A percentile compares a stretch with the other conserved stretches of the same genome.
These are phyloP conservation scores for Trichoderma sp. DNA, from an alignment of 2,329 filamentous ascomycete genomes.

Conservation along the genomic window DNA sequence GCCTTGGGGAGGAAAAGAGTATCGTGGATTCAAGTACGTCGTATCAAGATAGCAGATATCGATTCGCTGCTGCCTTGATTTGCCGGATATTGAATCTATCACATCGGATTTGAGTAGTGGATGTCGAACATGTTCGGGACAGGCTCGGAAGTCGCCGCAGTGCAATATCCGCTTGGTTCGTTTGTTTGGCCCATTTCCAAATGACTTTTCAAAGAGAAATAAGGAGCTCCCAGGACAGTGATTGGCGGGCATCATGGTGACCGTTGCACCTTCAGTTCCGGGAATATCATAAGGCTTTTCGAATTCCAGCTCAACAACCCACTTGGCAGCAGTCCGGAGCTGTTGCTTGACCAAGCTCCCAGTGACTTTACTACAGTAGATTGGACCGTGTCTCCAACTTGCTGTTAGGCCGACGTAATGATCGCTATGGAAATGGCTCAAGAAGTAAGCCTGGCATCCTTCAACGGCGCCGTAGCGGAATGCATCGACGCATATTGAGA, in stretches of 20 bases:
- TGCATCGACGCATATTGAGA: slow-evolving; percentile 92
- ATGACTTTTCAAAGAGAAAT: slow-evolving; percentile 84
- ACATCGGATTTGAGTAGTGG: slow-evolving; percentile 78
- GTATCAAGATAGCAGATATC: slow-evolving; percentile 97
- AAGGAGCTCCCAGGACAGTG: slow-evolving; percentile 95
- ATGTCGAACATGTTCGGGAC: slow-evolving; percentile 80
- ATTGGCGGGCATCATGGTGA: slow-evolving; percentile 96
- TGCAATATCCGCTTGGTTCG: slow-evolving; percentile 82
- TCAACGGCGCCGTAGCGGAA: slow-evolving; percentile 94
- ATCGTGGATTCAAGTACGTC: slow-evolving; percentile 93
- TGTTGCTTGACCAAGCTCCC: slow-evolving; percentile 87
- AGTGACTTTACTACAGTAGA: slow-evolving; percentile 94
- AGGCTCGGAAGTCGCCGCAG: slow-evolving; percentile 94
- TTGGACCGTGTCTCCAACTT: slow-evolving; percentile 89
- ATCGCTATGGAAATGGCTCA: slow-evolving; percentile 97
- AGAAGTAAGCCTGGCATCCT: slow-evolving; percentile 91
- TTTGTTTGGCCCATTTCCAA: slow-evolving; percentile 62
- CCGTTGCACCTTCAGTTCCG: slow-evolving; percentile 77
- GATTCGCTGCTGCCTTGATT: slow-evolving; percentile 78
- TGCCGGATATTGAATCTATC: slow-evolving; percentile 70
- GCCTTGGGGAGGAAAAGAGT: slow-evolving; percentile 87
- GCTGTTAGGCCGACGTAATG: slow-evolving; percentile 92
- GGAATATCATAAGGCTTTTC: slow-evolving; percentile 79
- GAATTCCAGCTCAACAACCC: slow-evolving; percentile 83
- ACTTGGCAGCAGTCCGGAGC: slow-evolving; percentile 82